These are phyloP conservation scores for Tilletiaria anomala DNA, from an alignment of 1,284 basidiomycete genomes.

Conservation along the genomic window DNA sequence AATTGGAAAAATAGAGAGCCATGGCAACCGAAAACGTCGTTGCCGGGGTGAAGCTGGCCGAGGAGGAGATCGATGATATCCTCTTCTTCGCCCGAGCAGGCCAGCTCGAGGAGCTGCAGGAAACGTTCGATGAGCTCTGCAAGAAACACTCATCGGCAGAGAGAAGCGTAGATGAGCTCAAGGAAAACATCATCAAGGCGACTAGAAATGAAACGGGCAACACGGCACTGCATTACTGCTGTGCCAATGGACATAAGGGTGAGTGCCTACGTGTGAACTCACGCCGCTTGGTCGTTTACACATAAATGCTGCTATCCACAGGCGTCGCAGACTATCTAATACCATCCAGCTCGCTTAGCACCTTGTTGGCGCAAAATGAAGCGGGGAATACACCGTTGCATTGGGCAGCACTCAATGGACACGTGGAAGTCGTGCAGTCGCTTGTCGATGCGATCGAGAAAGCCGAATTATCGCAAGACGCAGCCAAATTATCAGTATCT, in stretches of 20 bases:
- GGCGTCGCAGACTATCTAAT: conserved; percentile 16
- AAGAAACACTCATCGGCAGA: not conserved
- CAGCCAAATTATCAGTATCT: conserved; percentile 4
- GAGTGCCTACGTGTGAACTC: not conserved
- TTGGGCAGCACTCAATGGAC: conserved; percentile 38
- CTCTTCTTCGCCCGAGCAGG: conserved; percentile 32
- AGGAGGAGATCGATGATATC: conserved; percentile 31
- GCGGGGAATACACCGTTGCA: conserved; percentile 36
- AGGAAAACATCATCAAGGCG: not conserved
- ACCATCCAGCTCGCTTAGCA: conserved; percentile 8
- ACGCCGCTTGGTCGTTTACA: not conserved
- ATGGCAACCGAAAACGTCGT: no score
- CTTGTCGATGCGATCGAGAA: conserved; percentile 25
- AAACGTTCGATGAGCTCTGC: conserved; percentile 9
- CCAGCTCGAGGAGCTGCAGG: conserved; percentile 20
- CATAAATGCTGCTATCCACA: conserved; percentile 1
- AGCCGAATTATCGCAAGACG: not conserved
- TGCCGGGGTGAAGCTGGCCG: no score
- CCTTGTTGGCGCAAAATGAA: conserved; percentile 21
- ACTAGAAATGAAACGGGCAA: conserved; percentile 22
- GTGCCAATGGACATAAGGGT: conserved; percentile 32
- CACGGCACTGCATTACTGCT: conserved; percentile 26
- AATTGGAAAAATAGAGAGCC: no score
- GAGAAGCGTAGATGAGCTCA: not conserved
- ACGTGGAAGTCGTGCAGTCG: conserved; percentile 17